Evolutionary conservation across 2,329 filamentous ascomycete species (phyloP).

Genomic region (Coniosporium tulheliwenetii): DNA sequence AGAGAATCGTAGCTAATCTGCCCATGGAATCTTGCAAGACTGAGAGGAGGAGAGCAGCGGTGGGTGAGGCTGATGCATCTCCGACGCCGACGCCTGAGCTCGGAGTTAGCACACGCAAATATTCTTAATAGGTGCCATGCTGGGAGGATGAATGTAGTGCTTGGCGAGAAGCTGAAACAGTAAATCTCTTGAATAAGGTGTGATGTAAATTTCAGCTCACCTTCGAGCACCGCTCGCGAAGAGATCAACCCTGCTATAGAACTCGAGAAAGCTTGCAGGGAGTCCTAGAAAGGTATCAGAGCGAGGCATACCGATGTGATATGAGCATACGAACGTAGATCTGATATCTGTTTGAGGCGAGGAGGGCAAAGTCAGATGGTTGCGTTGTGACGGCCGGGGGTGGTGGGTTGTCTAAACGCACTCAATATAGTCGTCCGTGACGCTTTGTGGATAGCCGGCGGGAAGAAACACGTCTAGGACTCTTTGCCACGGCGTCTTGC

Average conservation of each 20-base stretch:
- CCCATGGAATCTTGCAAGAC: conserved; percentile 72
- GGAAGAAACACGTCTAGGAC: conserved; percentile 65
- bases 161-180: background rate
- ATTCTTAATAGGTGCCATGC: background rate
- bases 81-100: conserved; percentile 60
- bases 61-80: conserved; percentile 63
- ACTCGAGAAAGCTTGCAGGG: conserved; percentile 69
- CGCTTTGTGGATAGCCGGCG: conserved; percentile 74
- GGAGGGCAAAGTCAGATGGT: background rate
- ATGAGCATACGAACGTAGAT: conserved; percentile 41
- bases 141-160: background rate
- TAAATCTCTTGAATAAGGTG: background rate
- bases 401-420: conserved; percentile 34
- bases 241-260: conserved; percentile 68
- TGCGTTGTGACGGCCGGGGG: background rate
- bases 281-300: conserved; percentile 36
- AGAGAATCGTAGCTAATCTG: conserved; percentile 69
- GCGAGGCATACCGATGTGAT: background rate
- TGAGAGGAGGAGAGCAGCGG: conserved; percentile 65
- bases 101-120: background rate
- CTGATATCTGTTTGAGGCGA: conserved; percentile 39
- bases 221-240: conserved; percentile 67
- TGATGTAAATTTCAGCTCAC: conserved; percentile 18
- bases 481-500: conserved; percentile 16
- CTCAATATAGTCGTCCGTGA: conserved; percentile 69